Evolutionary conservation across 2,329 filamentous ascomycete species (phyloP), one percentile per base, ranked within the genome.

Genomic region (Periglandula ipomoeae): DNA sequence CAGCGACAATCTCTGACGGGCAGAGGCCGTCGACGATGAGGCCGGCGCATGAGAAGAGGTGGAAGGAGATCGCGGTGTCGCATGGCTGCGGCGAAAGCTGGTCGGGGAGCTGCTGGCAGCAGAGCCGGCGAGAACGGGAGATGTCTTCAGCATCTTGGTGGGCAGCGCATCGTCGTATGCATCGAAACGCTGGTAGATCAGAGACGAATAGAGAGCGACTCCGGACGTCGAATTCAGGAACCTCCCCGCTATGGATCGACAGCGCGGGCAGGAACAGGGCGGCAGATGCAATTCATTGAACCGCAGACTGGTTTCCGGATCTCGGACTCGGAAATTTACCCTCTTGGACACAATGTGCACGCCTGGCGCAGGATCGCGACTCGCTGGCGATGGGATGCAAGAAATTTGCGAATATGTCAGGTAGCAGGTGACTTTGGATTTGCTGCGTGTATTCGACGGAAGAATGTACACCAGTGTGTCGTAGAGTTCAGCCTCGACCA

Each of bases 81-180:
- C 43, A 37, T 52, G 61, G 52, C 60, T 59, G 59, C 63, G 61
- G 56, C 57, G 67, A 63, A 65, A 74, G 65, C 58, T 70, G 58
- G 66, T 65, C 53, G 75, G 74, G 45, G 76, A 78, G 60, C 72
- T 70, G 70, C 71, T 77, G 66, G 72, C 68, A 57, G 74, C 69
- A 60, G 23, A 46, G 44, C 66, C 65, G 61, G 72, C 62, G 59
- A 73, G 66, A 56, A 73, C 67, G 52, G 75, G 75, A 59, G 76
- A 79, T 61, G 74, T 76, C 65, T 75, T 76, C 73, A 79, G 73
- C 76, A 80, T 80, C 70, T 66, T 77, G 69, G 65, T 77, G 69
- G 65, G 66, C 65, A 65, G 64, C 66, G 66, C 72, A 73, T 75
- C 63, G 66, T 75, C 63, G 59, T 39, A 24, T 39, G 37, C 37